Base-by-base conservation (phyloP, 2,329 filamentous ascomycete species). In the Colletotrichum echinochloae region DNA sequence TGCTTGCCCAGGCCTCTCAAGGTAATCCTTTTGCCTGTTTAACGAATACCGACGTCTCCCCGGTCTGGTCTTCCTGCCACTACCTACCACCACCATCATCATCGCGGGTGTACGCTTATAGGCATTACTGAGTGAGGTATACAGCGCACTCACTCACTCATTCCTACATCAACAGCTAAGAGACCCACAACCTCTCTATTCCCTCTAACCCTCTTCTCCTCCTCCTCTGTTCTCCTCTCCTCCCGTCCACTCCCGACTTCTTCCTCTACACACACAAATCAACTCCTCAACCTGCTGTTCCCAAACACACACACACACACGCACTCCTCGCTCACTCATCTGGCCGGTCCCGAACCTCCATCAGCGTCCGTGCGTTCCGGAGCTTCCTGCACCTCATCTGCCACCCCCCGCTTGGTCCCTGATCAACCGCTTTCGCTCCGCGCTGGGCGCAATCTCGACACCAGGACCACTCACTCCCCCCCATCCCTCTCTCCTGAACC, bases 351-450 rank as follows among this genome's bases (percentile, higher is more conserved):
- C 46, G 44, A 41, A 51, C 41, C 41, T 70, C 51, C 67, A 33
- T 26, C 52, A 41, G 39, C 52, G 68, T 68, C 68, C 68, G 68
- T 71, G 68, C 68, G 68, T 68, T 68, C 68, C 68, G 68, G 57
- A 71, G 68, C 68, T 71, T 68, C 68, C 68, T 68, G 46, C 63
- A 56, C 63, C 41, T n/a, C 41, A 66, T 51, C 63, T 61, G 44
- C 67, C 67, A 60, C 63, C 61, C 63, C 61, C 65, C 55, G 63
- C 67, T 70, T 66, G 67, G 56, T 70, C 67, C 67, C 63, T 66
- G 63, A 62, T 61, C 49, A 35, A 51, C 44, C 37, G 59, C 59
- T 66, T 59, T 54, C 57, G 37, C 60, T 41, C 23, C 33, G 65
- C 59, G 66, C 57, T 57, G 51, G 63, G 64, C 57, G 52, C 66